Evolutionary conservation across 2,329 filamentous ascomycete species (phyloP), one percentile per base, ranked within the genome.

Genomic region (Geosmithia putterillii): DNA sequence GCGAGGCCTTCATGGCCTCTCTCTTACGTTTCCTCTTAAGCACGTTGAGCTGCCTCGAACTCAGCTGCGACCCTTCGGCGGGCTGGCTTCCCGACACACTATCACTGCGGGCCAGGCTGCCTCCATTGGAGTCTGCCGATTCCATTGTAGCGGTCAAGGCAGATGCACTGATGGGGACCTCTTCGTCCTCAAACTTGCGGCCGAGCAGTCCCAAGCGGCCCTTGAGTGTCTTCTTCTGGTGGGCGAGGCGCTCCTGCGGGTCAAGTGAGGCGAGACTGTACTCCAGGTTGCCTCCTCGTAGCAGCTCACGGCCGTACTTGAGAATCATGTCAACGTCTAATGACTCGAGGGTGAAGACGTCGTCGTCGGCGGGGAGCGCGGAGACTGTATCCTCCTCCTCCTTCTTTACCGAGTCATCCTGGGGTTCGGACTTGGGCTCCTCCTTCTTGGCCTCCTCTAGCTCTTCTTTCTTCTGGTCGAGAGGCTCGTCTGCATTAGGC

Each of bases 11-110:
- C 60, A 92, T 87, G 3, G 88, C 81, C 52, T 94, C 86, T 53
- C 83, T 79, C 64, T 96, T 98, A 38, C 88, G 80, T 59, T 96
- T 95, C 38, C 92, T 79, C 62, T 96, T 96, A 9, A 98, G 67
- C 42, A 92, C 86, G 55, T 98, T 98, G 18, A 95, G 76, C 56
- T 98, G 92, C 37, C 92, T 79, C 47, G 92, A 90, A 65, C 92
- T 96, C 42, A 98, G 70, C 3, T 80, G 80, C 4, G 74, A 64
- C 54, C 87, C 84, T 48, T 86, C 84, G 2, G 69, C 52, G 38
- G 63, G 53, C 45, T 66, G 67, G 19, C 57, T 56, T 22, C 56
- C 57, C 39, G 59, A 43, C n/a, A 60, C 47, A 44, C 60, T 60
- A 20, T 70, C 67, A 38, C 52, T 52, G n/a, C 56, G 56, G 14